Evolutionary conservation across 2,329 filamentous ascomycete genomes (phyloP).

Genomic region (Ceratocystis smalleyi): DNA sequence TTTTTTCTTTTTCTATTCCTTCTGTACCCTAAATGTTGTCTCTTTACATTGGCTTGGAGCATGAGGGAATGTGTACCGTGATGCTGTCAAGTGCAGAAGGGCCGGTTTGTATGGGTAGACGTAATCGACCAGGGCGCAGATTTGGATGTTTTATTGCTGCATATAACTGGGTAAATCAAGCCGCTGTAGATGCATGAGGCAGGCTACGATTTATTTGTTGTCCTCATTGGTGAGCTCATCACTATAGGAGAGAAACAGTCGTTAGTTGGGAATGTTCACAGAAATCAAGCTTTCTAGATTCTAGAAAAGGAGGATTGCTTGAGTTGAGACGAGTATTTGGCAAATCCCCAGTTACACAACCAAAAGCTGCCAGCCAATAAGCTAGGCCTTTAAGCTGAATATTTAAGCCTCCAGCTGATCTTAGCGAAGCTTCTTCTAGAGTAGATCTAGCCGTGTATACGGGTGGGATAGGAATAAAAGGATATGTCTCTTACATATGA

Average conservation of each 20-base stretch:
- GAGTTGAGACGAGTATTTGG: background rate
- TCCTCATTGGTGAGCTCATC: constrained; percentile 62
- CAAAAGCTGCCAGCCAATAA: background rate
- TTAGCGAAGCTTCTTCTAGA: background rate
- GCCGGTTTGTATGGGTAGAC: background rate
- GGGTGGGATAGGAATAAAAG: background rate
- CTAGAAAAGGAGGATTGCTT: background rate
- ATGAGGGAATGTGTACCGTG: background rate
- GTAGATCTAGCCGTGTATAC: background rate
- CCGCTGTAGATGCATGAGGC: background rate
- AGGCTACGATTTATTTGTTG: constrained; percentile 35
- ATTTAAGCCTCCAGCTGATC: background rate
- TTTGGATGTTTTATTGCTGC: background rate
- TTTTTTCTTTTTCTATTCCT: background rate
- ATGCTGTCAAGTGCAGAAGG: background rate
- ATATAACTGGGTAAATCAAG: background rate
- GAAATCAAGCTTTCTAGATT: background rate
- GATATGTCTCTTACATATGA: constrained; percentile 55
- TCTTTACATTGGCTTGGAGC: background rate
- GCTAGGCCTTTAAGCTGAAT: too few relatives aligned
- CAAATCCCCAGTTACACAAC: background rate
- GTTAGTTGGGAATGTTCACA: background rate
- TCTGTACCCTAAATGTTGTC: background rate
- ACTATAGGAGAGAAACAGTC: constrained; percentile 29
- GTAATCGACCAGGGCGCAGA: background rate